Evolutionary conservation across 2,329 filamentous ascomycete species (phyloP), one percentile per base, ranked within the genome.

Genomic region (Aspergillus tamarii): DNA sequence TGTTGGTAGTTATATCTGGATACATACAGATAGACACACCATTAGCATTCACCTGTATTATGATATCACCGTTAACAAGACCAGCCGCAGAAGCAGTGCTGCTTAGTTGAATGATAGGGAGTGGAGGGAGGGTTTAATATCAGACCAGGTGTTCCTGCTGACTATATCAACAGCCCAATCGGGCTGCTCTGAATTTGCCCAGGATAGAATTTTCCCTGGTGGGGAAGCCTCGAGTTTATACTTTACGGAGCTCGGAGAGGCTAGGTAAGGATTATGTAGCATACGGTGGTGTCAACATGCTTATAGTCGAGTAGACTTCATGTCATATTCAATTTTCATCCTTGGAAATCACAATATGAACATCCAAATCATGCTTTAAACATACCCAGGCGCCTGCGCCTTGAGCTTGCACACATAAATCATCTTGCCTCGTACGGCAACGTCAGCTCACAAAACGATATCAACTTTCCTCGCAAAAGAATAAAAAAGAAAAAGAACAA

Each of bases 361-460:
- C 32, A 55, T 55, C 14, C 21, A 36, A 41, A 55, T 19, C 32
- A 55, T 39, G 34, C 26, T 36, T 54, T 36, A 39, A 26, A 55
- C 32, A 55, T 26, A 55, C 19, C 52, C 5, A 55, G 52, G 52
- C 52, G 52, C 52, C 52, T 36, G 52, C 52, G 52, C 52, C 52
- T 55, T 10, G 1, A 9, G 23, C 14, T 23, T 21, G 14, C 52
- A 39, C 28, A 32, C 48, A 32, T 34, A 55, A 10, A 39, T 26
- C 30, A 55, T 19, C 32, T 14, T 39, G 52, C 30, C 34, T 55
- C 34, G 52, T 41, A 55, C 19, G 26, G 12, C 8, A 55, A 39
- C n/a, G 30, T 53, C 50, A 16, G 23, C 32, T 55, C 32, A 39
- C 32, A 28, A 12, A 55, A 55, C 1, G 34, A 30, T 30, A 28